phyloP scores from a whole-genome alignment of 2,329 filamentous ascomycete species.

The Phaeomoniella chlamydospora region DNA sequence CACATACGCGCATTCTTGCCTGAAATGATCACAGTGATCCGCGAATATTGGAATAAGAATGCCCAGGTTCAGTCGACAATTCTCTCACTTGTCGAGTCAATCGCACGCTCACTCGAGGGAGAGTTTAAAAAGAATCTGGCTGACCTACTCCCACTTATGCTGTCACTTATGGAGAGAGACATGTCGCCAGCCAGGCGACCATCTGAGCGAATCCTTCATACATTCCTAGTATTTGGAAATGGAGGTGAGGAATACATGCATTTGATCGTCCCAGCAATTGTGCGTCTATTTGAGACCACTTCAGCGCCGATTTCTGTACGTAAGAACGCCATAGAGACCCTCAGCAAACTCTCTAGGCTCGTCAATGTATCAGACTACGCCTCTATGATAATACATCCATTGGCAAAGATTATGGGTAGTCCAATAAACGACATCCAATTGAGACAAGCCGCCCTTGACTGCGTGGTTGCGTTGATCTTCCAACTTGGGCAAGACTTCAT shows the following conservation, averaged over 20 bases:
- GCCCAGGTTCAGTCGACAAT: conserved; percentile 80
- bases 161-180: conserved; percentile 84
- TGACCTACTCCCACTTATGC: conserved; percentile 78
- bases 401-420: conserved; percentile 51
- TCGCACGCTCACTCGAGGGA: conserved; percentile 82
- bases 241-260: conserved; percentile 99
- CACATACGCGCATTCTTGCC: conserved; percentile 87
- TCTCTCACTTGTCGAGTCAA: conserved; percentile 79
- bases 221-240: conserved; percentile 88
- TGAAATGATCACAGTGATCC: conserved; percentile 71
- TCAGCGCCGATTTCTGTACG: conserved; percentile 66
- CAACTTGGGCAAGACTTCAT: conserved; percentile 91
- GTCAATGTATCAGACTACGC: conserved; percentile 97
- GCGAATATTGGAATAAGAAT: conserved; percentile 79
- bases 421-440: conserved; percentile 41
- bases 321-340: conserved; percentile 83
- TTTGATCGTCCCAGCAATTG: conserved; percentile 88
- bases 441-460: conserved; percentile 75
- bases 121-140: conserved; percentile 97
- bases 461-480: conserved; percentile 85
- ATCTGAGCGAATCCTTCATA: conserved; percentile 83
- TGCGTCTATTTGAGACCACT: conserved; percentile 82
- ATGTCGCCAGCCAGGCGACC: conserved; percentile 58
- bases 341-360: conserved; percentile 85
- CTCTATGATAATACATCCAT: conserved; percentile 86